Conservation (phyloP, 1,284 basidiomycete genomes). For the Apiotrichum mycotoxinovorans region DNA sequence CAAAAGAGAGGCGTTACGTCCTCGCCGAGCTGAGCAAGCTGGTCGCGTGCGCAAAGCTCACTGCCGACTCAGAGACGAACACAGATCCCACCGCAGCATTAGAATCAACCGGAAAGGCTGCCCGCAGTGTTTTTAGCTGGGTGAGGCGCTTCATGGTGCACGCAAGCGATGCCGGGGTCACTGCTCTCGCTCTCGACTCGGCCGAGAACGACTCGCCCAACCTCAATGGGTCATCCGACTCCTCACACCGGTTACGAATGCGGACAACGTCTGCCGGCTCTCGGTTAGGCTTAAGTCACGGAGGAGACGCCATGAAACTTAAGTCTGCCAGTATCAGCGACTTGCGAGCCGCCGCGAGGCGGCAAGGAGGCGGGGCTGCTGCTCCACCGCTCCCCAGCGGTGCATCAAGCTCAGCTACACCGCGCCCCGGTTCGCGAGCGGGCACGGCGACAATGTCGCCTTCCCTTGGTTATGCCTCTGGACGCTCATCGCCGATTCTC, state of each 20-base stretch:
- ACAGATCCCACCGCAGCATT: constrained; percentile 29
- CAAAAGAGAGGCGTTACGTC: constrained; percentile 75
- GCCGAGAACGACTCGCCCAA: background rate
- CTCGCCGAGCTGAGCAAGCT: constrained; percentile 76
- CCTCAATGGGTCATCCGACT: background rate
- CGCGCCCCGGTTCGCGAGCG: constrained; percentile 1
- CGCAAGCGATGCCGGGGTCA: constrained; percentile 73
- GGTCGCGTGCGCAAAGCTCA: constrained; percentile 77
- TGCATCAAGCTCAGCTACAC: constrained; percentile 15
- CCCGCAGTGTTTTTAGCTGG: constrained; percentile 49
- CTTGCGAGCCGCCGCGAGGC: constrained; percentile 51
- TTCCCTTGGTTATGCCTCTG: constrained; percentile 25
- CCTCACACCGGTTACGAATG: background rate
- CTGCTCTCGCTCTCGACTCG: constrained; percentile 35
- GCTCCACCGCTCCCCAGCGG: constrained; percentile 33
- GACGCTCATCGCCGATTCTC: constrained; percentile 27
- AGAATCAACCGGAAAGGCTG: constrained; percentile 50
- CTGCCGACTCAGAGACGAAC: constrained; percentile 36
- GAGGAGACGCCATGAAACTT: background rate
- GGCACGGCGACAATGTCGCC: constrained; percentile 2
- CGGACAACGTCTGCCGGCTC: background rate
- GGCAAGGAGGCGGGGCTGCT: constrained; percentile 36
- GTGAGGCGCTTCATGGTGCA: constrained; percentile 57
- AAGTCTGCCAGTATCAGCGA: constrained; percentile 58
- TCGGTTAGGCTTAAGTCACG: background rate